Evolutionary conservation across 208 protist genomes (phyloP), one percentile per base, ranked within the genome.

Genomic region (Porcisia deanei): DNA sequence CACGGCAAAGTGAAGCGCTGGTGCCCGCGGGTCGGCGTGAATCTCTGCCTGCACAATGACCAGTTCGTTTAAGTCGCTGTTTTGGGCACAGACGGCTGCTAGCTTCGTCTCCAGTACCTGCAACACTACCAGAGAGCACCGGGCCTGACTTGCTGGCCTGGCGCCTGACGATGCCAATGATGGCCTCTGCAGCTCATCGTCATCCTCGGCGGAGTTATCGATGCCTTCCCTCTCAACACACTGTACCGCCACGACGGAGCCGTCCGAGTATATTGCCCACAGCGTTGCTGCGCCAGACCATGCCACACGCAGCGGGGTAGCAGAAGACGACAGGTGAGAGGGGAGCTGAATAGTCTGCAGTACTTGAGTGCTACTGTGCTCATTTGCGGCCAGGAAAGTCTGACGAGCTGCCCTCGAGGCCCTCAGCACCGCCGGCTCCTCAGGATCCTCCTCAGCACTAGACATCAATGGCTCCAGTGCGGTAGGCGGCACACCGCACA

Each of bases 211-310:
- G 20, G 1, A 25, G 59, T 25, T 63, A 1, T n/a, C 34, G 34
- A 54, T 41, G 3, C 39, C 39, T 18, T 2, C 57, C 3, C 30
- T 41, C 45, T 71, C 68, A 37, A 39, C 16, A 68, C 81, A 85
- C 45, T 58, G 73, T 58, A 83, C 65, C 18, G 69, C 84, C 41
- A 79, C 70, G 30, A 91, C 74, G 4, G 74, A 60, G 61, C 85
- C 77, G 53, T 94, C 87, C 25, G 78, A 79, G 78, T 89, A 94
- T 20, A 91, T 63, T 6, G 88, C 76, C 90, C 90, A 94, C 55
- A 94, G 74, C 63, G 76, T 78, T 30, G 71, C 64, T 47, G 57
- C 73, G 5, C 81, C 85, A 10, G 63, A 73, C 85, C 85, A 88
- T 55, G 73, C 65, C 47, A 86, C 73, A n/a, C 77, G 81, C 58